Evolutionary conservation across 805 yeast species (phyloP).

Genomic region (Monosporozyma aerobia): DNA sequence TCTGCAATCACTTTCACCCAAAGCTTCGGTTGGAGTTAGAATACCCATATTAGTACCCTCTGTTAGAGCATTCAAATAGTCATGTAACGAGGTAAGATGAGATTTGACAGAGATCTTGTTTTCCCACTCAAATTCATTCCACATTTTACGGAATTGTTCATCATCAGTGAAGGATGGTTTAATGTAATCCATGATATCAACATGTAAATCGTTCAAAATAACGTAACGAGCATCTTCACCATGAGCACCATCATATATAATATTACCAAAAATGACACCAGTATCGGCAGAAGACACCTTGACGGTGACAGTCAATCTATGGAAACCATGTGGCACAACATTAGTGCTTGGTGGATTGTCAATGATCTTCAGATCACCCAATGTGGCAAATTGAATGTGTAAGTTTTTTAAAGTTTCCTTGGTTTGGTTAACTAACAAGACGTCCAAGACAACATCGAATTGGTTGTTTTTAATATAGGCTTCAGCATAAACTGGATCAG

Average conservation of each 20-base stretch:
- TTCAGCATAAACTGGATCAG: conserved; percentile 97
- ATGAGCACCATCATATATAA: conserved; percentile 91
- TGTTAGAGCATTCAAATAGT: conserved; percentile 60
- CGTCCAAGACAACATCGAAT: conserved; percentile 91
- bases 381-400: conserved; percentile 88
- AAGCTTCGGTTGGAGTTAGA: conserved; percentile 84
- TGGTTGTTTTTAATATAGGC: conserved; percentile 95
- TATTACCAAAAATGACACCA: conserved; percentile 95
- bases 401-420: conserved; percentile 81
- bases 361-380: conserved; percentile 91
- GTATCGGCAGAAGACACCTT: conserved; percentile 97
- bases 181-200: conserved; percentile 94
- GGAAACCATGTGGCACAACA: conserved; percentile 96
- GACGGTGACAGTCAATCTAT: conserved; percentile 76
- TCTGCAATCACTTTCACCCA: conserved; percentile 66
- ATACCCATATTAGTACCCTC: conserved; percentile 88
- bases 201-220: conserved; percentile 87
- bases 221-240: conserved; percentile 85
- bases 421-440: conserved; percentile 89
- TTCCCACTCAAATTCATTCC: conserved; percentile 99
- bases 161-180: conserved; percentile 90
- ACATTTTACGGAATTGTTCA: conserved; percentile 87
- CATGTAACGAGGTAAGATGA: conserved; percentile 54
- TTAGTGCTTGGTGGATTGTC: conserved; percentile 86
- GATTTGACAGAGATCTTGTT: conserved; percentile 88